Evolutionary conservation across 371 early-diverging fungal genomes (phyloP).

Genomic region (Mucor velutinosus): DNA sequence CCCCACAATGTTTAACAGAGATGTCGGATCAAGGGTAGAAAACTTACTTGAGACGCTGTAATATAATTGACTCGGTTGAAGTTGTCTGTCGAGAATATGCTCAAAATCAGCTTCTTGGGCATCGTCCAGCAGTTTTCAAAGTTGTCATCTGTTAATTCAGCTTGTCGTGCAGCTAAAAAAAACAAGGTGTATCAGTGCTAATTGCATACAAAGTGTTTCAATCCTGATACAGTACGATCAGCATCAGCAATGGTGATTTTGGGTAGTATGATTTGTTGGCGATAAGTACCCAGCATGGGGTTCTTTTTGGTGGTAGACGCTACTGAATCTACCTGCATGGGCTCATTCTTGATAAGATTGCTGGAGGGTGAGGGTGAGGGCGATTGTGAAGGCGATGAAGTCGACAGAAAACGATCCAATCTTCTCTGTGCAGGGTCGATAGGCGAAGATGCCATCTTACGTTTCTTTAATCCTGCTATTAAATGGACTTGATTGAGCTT

Average conservation of each 20-base stretch:
- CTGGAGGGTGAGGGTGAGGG: background rate
- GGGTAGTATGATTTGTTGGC: conserved; percentile 9
- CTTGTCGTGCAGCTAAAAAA: conserved; percentile 46
- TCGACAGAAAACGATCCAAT: conserved; percentile 14
- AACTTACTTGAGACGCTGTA: conserved; percentile 1
- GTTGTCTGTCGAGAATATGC: conserved; percentile 3
- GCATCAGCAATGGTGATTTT: conserved; percentile 67
- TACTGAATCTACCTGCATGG: conserved; percentile 15
- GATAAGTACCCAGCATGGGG: conserved; percentile 21
- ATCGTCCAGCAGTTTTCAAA: conserved; percentile 41
- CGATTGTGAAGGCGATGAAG: background rate
- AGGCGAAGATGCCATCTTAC: background rate
- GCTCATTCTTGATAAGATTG: background rate
- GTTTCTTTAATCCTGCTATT: background rate
- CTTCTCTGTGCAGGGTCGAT: conserved; percentile 11
- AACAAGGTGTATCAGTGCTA: background rate
- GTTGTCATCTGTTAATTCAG: conserved; percentile 65
- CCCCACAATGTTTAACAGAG: background rate
- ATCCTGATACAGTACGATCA: conserved; percentile 47
- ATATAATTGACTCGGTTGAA: background rate
- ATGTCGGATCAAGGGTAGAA: background rate
- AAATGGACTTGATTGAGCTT: background rate
- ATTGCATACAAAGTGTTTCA: background rate
- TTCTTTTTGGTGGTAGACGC: background rate
- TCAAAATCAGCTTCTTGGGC: background rate